phyloP scores from a whole-genome alignment of 1,284 basidiomycete genomes.

The Ustilago tritici region DNA sequence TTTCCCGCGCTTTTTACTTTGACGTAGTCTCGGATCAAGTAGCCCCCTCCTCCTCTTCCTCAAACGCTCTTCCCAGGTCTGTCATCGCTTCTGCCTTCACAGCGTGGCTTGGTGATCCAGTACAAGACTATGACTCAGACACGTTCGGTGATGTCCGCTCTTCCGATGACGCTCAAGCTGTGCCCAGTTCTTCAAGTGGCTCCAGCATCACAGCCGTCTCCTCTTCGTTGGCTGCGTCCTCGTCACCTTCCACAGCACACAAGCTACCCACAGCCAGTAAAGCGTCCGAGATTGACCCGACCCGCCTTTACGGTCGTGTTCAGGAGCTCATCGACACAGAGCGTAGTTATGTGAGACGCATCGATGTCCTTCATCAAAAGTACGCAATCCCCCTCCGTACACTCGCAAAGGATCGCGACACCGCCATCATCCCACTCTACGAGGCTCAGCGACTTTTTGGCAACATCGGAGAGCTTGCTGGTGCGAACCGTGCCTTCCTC shows the following conservation, averaged over 20 bases:
- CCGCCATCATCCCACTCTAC: conserved; percentile 86
- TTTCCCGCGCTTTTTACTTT: conserved; percentile 49
- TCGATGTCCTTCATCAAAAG: conserved; percentile 61
- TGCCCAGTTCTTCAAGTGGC: conserved; percentile 51
- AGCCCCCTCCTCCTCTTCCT: conserved; percentile 20
- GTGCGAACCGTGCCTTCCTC: conserved; percentile 87
- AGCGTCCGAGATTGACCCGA: conserved; percentile 25
- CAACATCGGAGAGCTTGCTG: conserved; percentile 88
- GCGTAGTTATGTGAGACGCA: conserved; percentile 64
- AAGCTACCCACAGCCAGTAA: not conserved
- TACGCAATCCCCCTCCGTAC: conserved; percentile 90
- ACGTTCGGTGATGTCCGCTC: not conserved
- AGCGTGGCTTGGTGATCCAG: conserved; percentile 51
- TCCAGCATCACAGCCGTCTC: conserved; percentile 60
- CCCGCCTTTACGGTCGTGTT: conserved; percentile 47
- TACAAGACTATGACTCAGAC: conserved; percentile 52
- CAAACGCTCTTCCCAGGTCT: conserved; percentile 11
- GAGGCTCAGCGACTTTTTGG: conserved; percentile 93
- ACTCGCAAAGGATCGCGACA: conserved; percentile 85
- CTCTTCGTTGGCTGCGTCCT: conserved; percentile 22
- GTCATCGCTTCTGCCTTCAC: conserved; percentile 31
- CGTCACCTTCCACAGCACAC: conserved; percentile 7
- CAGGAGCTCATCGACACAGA: conserved; percentile 68
- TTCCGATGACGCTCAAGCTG: conserved; percentile 2
- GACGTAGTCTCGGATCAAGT: conserved; percentile 55